Evolutionary conservation across 2,329 filamentous ascomycete genomes (phyloP).

Genomic region (Sporothrix luriei): DNA sequence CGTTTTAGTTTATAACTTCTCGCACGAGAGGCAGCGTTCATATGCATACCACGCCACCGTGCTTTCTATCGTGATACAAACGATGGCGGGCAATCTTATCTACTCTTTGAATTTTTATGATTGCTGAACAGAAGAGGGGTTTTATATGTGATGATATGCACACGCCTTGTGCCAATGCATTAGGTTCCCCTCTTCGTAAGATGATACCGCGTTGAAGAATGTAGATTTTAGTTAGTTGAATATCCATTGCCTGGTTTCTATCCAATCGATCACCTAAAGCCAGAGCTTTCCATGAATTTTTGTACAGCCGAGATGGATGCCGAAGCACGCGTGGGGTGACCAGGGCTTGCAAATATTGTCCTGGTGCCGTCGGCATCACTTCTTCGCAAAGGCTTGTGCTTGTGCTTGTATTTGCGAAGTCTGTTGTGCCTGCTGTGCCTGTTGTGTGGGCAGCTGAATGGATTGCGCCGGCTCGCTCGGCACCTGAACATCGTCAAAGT

Average conservation of each 20-base stretch:
- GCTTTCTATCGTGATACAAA: neutral
- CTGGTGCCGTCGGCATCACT: slow-evolving; percentile 18
- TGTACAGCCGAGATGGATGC: neutral
- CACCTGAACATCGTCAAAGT: slow-evolving; percentile 93
- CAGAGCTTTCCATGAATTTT: neutral
- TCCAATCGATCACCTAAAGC: neutral
- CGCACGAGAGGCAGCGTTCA: slow-evolving; percentile 9
- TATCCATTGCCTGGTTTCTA: neutral
- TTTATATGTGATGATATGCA: neutral
- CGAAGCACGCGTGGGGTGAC: neutral
- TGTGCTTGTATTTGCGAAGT: slow-evolving; percentile 37
- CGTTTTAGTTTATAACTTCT: neutral
- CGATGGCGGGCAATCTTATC: neutral
- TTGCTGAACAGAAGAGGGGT: neutral
- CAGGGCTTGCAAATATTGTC: neutral
- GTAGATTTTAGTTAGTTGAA: neutral
- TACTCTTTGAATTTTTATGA: neutral
- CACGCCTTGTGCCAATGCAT: neutral
- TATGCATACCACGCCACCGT: slow-evolving; percentile 19
- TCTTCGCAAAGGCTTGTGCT: slow-evolving; percentile 30
- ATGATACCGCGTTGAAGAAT: neutral
- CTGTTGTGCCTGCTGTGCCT: slow-evolving; percentile 38
- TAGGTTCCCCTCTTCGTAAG: neutral
- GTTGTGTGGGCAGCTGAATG: slow-evolving; percentile 34
- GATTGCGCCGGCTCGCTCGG: slow-evolving; percentile 64